Evolutionary conservation across 495 filamentous ascomycete species (phyloP).

Genomic region (Ramalina intermedia): DNA sequence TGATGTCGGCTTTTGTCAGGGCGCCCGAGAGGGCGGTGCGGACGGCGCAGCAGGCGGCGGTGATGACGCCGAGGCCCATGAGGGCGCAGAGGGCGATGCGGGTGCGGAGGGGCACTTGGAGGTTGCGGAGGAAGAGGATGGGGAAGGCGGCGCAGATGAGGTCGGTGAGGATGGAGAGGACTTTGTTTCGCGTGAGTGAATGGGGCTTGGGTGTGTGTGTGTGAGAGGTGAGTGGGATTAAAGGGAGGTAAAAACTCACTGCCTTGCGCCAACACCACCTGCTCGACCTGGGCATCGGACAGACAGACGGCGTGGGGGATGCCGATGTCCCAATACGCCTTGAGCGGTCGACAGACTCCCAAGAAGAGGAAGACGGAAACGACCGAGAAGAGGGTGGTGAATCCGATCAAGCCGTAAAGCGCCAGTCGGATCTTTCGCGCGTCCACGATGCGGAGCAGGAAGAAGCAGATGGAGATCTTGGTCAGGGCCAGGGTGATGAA

Average conservation of each 20-base stretch:
- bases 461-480: conserved; percentile 14
- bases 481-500: conserved; percentile 11
- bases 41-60: conserved; percentile 9
- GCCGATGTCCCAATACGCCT: conserved; percentile 10
- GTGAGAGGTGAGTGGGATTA: not conserved
- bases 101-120: conserved; percentile 15
- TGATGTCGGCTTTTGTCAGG: conserved; percentile 1
- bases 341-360: conserved; percentile 11
- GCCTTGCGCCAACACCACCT: conserved; percentile 12
- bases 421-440: not conserved
- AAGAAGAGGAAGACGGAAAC: conserved; percentile 9
- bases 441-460: conserved; percentile 12
- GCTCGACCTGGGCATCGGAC: conserved; percentile 6
- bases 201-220: not conserved
- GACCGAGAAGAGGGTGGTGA: conserved; percentile 2
- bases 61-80: conserved; percentile 26
- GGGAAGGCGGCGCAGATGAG: conserved; percentile 24
- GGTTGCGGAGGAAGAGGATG: conserved; percentile 20
- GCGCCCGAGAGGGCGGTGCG: conserved; percentile 9
- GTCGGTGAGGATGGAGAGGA: conserved; percentile 15
- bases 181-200: not conserved
- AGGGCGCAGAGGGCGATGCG: conserved; percentile 23
- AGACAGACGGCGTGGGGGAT: conserved; percentile 7
- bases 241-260: not conserved
- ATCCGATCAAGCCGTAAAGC: conserved; percentile 6